Percentiles rank a stretch among this genome's conserved stretches.
Conservation (phyloP, 768 basidiomycete species). For the Pleurotus tuoliensis region DNA sequence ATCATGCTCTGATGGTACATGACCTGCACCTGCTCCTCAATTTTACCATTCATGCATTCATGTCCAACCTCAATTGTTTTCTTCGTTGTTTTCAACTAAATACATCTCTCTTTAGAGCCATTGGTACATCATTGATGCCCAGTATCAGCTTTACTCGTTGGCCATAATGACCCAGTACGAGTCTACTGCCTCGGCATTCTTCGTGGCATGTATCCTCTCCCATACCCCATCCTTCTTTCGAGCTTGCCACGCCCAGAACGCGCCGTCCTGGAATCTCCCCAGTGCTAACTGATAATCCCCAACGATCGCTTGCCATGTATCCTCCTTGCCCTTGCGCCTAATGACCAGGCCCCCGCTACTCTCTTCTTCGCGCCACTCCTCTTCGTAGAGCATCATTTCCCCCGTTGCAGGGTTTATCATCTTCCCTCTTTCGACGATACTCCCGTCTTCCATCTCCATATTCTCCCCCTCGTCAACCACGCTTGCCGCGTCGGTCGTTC, state of each 20-base stretch:
- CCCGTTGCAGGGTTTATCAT: slow-evolving; percentile 31
- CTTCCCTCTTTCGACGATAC: slow-evolving; percentile 26
- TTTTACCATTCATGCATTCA: too few relatives aligned
- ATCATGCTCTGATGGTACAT: too few relatives aligned
- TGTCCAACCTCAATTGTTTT: too few relatives aligned
- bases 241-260: slow-evolving; percentile 20
- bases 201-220: slow-evolving; percentile 5
- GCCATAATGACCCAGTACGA: too few relatives aligned
- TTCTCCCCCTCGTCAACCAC: slow-evolving; percentile 24
- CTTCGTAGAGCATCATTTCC: slow-evolving; percentile 24
- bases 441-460: slow-evolving; percentile 22
- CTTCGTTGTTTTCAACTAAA: too few relatives aligned
- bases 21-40: too few relatives aligned
- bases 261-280: slow-evolving; percentile 8
- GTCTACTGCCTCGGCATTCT: not conserved
- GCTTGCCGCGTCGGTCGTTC: slow-evolving; percentile 19
- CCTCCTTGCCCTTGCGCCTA: not conserved
- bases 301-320: slow-evolving; percentile 11
- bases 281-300: slow-evolving; percentile 15
- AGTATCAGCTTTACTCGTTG: too few relatives aligned
- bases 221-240: slow-evolving; percentile 5
- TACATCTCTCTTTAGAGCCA: too few relatives aligned
- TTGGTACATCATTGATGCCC: too few relatives aligned
- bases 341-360: slow-evolving; percentile 6
- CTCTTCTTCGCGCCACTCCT: slow-evolving; percentile 28